phyloP scores from a whole-genome alignment of 257 asterid species.

The Nicotiana noctiflora region DNA sequence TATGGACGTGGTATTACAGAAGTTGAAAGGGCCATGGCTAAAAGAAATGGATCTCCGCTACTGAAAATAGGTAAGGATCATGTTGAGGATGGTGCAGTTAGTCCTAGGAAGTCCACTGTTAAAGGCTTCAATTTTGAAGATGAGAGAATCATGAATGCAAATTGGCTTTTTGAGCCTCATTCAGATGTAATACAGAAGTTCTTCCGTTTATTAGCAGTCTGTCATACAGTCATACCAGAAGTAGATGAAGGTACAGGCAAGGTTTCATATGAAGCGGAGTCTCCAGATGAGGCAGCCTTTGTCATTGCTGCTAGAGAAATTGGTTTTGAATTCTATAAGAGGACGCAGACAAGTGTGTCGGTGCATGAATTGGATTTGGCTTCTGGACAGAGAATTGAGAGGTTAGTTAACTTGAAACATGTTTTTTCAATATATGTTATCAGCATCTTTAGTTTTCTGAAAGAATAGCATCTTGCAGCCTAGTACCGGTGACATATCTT shows the following conservation, averaged over 20 bases:
- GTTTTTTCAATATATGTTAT: neutral
- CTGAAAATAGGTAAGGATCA: constrained; percentile 27
- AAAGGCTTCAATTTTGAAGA: constrained; percentile 89
- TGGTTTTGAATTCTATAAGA: constrained; percentile 73
- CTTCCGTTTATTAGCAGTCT: constrained; percentile 67
- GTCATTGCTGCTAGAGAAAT: constrained; percentile 90
- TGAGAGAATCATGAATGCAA: constrained; percentile 55
- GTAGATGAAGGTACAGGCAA: constrained; percentile 55
- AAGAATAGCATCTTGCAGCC: neutral
- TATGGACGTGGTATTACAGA: constrained; percentile 79
- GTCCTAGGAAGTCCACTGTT: constrained; percentile 31
- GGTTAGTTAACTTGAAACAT: constrained; percentile 40
- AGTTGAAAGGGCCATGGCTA: constrained; percentile 86
- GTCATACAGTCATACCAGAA: constrained; percentile 94
- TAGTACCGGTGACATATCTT: neutral
- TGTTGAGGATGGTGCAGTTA: constrained; percentile 16
- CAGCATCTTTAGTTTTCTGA: neutral
- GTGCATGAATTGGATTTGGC: constrained; percentile 53
- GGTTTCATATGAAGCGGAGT: constrained; percentile 83
- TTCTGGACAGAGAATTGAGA: constrained; percentile 53
- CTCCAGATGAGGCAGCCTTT: constrained; percentile 97
- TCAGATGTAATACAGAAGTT: constrained; percentile 60
- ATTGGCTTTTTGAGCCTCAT: constrained; percentile 55
- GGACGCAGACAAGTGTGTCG: constrained; percentile 67
- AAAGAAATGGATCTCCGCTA: constrained; percentile 60